A percentile compares a stretch with the other conserved stretches of the same genome.
Conservation (phyloP, 139 green algal species). For the Chlamydomonas applanata region DNA sequence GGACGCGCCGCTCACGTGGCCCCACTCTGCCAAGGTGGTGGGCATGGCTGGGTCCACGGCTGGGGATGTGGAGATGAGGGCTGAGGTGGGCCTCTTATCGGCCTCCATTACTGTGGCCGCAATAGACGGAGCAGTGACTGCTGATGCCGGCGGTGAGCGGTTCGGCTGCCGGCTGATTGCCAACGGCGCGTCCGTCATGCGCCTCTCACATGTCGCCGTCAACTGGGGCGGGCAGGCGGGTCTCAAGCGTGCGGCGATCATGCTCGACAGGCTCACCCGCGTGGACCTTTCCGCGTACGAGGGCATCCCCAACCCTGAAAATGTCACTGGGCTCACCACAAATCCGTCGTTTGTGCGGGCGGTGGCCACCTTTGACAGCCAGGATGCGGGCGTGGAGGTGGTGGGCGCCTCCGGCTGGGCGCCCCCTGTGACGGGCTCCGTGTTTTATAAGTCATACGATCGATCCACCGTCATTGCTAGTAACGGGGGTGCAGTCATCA, state of each 20-base stretch:
- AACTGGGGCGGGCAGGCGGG: conserved; percentile 39
- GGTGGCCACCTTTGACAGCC: conserved; percentile 24
- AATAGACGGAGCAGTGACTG: background rate
- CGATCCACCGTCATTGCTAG: conserved; percentile 15
- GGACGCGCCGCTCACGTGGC: conserved; percentile 19
- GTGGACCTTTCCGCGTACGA: conserved; percentile 30
- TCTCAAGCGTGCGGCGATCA: conserved; percentile 11
- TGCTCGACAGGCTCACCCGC: conserved; percentile 1
- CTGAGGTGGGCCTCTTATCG: conserved; percentile 30
- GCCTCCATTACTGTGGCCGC: conserved; percentile 7
- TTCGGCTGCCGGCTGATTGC: background rate
- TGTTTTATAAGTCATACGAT: conserved; percentile 34
- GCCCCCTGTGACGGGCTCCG: background rate
- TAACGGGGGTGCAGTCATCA: background rate
- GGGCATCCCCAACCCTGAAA: no score
- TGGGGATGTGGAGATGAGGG: conserved; percentile 9
- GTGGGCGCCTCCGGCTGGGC: background rate
- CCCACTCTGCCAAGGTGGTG: conserved; percentile 23
- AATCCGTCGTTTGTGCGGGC: background rate
- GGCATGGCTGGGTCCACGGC: background rate
- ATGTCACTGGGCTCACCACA: background rate
- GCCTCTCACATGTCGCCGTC: background rate
- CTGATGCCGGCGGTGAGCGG: background rate
- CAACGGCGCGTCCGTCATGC: background rate
- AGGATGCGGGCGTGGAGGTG: conserved; percentile 13